Evolutionary conservation across 2,329 filamentous ascomycete species (phyloP), one percentile per base, ranked within the genome.

Genomic region (Aureobasidium sp.): DNA sequence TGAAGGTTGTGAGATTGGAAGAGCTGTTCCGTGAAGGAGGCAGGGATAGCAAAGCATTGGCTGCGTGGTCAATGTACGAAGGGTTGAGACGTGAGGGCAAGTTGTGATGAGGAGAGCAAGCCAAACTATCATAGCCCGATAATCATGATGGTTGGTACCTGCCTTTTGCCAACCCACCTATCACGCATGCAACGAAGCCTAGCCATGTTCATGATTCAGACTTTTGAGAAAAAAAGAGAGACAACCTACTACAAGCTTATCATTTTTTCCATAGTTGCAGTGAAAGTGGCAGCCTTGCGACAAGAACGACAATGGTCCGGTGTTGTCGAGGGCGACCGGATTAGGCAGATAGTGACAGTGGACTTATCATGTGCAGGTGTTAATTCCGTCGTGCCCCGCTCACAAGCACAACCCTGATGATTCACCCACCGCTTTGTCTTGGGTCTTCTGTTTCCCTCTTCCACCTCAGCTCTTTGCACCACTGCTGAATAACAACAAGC

Each of bases 41-140:
- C 31, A 74, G 82, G 39, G 83, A 86, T 73, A 81, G 75, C 9
- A 86, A 86, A 70, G 77, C 80, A 0, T 70, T 85, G 59, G 78
- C 79, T 36, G 82, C 81, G 8, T 77, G 79, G 75, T 80, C 81
- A 8, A 68, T 85, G 63, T 86, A 85, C 67, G 73, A 79, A 45
- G 81, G 80, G 0, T 66, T 85, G 62, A 78, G 74, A 64, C 71
- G 72, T 36, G 79, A 81, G 45, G 78, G 77, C 1, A 77, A 72
- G 64, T 67, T 83, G 47, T 76, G 39, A 52, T 59, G 41, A 48
- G 20, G 8, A 17, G 15, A 22, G 12, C 37, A 41, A 15, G 31
- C 8, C 6, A 15, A 22, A 11, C 11, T 48, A 15, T 22, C 36
- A 25, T 34, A 7, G 20, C 29, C 1, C 3, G 53, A 9, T 36